Conservation (phyloP, 164 flowering plant species). For the Macadamia integrifolia region DNA sequence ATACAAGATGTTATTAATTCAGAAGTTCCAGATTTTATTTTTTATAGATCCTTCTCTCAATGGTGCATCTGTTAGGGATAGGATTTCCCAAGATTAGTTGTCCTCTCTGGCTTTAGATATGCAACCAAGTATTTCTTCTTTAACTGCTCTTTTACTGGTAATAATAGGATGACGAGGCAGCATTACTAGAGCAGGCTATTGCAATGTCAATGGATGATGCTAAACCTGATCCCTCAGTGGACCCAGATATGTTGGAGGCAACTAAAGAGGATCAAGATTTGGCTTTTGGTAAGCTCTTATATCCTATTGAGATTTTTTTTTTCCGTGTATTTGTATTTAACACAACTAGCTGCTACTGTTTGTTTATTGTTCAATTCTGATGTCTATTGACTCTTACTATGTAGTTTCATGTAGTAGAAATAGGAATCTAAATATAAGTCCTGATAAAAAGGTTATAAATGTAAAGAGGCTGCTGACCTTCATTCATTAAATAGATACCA, state of each 20-base stretch:
- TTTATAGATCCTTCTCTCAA: no score
- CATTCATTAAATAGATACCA: no score
- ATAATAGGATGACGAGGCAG: slow-evolving; percentile 81
- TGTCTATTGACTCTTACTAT: background rate
- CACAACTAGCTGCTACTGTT: background rate
- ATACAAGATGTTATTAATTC: no score
- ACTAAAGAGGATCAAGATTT: slow-evolving; percentile 69
- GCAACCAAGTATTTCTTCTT: background rate
- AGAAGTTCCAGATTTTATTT: no score
- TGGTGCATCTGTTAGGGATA: no score
- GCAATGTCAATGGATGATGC: slow-evolving; percentile 91
- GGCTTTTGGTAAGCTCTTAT: slow-evolving; percentile 58
- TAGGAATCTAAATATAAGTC: background rate
- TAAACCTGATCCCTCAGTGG: slow-evolving; percentile 24
- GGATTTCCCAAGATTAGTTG: background rate
- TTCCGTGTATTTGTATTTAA: background rate
- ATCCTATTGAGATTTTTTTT: background rate
- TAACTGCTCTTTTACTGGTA: slow-evolving; percentile 11
- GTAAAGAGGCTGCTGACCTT: background rate
- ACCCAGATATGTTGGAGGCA: slow-evolving; percentile 81
- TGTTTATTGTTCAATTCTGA: background rate
- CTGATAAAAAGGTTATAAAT: background rate
- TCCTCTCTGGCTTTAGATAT: background rate
- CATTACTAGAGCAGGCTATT: slow-evolving; percentile 77
- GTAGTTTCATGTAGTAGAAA: background rate